phyloP scores from a whole-genome alignment of 2,329 filamentous ascomycete genomes.

The Cladophialophora bantiana region DNA sequence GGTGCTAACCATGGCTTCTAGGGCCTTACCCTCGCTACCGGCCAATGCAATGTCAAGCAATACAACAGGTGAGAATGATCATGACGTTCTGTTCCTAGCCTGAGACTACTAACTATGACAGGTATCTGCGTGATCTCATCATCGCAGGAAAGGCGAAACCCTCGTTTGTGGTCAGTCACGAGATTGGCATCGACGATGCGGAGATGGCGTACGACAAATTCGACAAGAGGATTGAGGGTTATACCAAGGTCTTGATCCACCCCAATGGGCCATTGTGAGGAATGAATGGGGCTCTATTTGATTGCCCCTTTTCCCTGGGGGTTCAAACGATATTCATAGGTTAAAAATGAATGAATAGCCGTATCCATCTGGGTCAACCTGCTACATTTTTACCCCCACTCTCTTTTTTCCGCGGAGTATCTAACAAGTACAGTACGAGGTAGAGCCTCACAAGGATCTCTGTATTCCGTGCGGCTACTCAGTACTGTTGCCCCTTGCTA shows the following conservation, averaged over 20 bases:
- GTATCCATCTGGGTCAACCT: not conserved
- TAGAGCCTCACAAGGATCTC: too few relatives aligned
- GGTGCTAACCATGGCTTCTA: conserved; percentile 8
- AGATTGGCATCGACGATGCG: conserved; percentile 68
- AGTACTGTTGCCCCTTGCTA: not conserved
- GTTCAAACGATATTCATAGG: not conserved
- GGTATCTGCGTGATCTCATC: conserved; percentile 70
- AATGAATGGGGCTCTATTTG: not conserved
- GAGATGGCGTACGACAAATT: conserved; percentile 70
- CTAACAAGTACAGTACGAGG: too few relatives aligned
- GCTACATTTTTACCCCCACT: not conserved
- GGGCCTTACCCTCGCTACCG: conserved; percentile 48
- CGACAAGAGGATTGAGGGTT: conserved; percentile 70
- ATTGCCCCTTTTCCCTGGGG: not conserved
- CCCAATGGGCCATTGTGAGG: conserved; percentile 60
- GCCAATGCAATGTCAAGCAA: conserved; percentile 72
- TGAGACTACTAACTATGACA: conserved; percentile 58
- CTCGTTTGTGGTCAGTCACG: conserved; percentile 71
- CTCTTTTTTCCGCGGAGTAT: too few relatives aligned
- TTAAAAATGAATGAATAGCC: not conserved
- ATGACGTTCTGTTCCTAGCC: too few relatives aligned
- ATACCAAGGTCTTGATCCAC: conserved; percentile 72
- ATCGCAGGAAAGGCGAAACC: conserved; percentile 70
- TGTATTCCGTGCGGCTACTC: too few relatives aligned
- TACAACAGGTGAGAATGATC: conserved; percentile 58